A percentile compares a stretch with the other conserved stretches of the same genome.
phyloP scores from a whole-genome alignment of 2,329 filamentous ascomycete genomes.

The Cadophora luteo-olivacea region DNA sequence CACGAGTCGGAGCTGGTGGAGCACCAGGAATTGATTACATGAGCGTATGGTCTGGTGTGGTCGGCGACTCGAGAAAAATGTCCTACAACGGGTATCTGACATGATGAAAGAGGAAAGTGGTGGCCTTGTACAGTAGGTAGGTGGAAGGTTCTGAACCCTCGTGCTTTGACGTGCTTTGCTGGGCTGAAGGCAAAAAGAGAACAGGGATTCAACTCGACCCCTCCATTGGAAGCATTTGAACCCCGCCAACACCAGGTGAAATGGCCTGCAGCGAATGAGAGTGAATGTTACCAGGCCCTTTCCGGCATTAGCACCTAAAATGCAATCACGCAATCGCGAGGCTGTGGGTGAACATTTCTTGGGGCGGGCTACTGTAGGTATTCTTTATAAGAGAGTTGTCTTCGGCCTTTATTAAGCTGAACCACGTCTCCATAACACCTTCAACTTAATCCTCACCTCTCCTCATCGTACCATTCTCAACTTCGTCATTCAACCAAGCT shows the following conservation, averaged over 20 bases:
- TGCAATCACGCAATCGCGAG: conserved; percentile 6
- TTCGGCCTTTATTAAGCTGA: background rate
- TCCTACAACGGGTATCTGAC: background rate
- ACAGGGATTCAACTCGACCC: background rate
- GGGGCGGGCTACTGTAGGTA: background rate
- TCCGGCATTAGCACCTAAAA: background rate
- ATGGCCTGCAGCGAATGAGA: conserved; percentile 5
- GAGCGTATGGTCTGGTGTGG: background rate
- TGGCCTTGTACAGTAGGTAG: too few relatives aligned
- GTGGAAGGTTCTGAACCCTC: background rate
- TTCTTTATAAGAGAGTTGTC: background rate
- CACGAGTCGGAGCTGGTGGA: background rate
- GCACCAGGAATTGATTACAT: too few relatives aligned
- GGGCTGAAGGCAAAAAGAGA: background rate
- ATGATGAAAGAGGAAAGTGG: background rate
- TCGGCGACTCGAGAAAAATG: background rate
- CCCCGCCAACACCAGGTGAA: background rate
- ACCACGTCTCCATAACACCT: conserved; percentile 2
- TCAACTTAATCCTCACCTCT: background rate
- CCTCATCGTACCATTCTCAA: background rate
- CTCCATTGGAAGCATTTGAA: background rate
- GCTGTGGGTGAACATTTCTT: background rate
- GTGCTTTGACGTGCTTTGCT: conserved; percentile 13
- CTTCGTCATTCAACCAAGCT: background rate
- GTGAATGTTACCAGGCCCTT: background rate